Evolutionary conservation across 768 basidiomycete genomes (phyloP).

Genomic region (Clitopilus passeckerianus): DNA sequence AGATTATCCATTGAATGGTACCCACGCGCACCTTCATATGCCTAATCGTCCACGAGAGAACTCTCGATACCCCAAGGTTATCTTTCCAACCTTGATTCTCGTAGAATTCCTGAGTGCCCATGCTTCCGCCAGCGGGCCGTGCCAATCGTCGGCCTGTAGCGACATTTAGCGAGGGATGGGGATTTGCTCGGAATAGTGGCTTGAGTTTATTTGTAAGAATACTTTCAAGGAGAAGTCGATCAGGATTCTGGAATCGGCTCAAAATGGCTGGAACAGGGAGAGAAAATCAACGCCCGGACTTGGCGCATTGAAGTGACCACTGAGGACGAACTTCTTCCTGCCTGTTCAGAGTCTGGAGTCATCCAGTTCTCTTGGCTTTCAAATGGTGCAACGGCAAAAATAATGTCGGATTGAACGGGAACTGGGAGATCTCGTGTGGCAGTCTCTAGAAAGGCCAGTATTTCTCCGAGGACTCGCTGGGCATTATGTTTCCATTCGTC

Average conservation of each 20-base stretch:
- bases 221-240: conserved; percentile 16
- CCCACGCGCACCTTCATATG: conserved; percentile 44
- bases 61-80: conserved; percentile 48
- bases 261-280: not conserved
- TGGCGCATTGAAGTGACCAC: not conserved
- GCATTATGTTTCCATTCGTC: conserved; percentile 43
- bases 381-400: conserved; percentile 30
- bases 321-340: conserved; percentile 2
- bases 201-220: conserved; percentile 55
- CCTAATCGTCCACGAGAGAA: conserved; percentile 65
- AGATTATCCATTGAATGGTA: too few species aligned
- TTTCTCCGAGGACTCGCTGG: conserved; percentile 21
- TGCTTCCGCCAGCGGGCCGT: conserved; percentile 57
- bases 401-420: conserved; percentile 34
- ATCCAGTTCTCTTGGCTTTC: conserved; percentile 17
- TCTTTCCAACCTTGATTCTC: conserved; percentile 73
- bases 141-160: conserved; percentile 59
- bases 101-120: conserved; percentile 64
- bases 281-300: not conserved
- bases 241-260: not conserved
- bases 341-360: conserved; percentile 21
- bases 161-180: conserved; percentile 64
- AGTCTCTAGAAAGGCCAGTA: conserved; percentile 16
- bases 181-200: conserved; percentile 58
- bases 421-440: conserved; percentile 18